Conservation (phyloP, 257 asterid genomes). For the Penstemon eatonii region DNA sequence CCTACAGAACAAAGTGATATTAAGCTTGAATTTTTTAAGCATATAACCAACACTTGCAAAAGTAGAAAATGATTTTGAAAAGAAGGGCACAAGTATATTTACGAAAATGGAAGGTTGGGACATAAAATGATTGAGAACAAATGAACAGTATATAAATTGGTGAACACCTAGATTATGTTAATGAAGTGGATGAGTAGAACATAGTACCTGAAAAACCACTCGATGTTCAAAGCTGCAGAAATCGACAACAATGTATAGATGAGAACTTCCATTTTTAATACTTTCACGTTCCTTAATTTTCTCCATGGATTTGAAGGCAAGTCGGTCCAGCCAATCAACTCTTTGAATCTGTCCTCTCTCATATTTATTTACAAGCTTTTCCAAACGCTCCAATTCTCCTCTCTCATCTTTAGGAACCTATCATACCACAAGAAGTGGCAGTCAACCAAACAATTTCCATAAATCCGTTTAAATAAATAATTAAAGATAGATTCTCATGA, state of each 20-base stretch:
- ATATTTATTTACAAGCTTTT: constrained; percentile 87
- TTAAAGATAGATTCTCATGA: constrained; percentile 1
- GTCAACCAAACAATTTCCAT: constrained; percentile 10
- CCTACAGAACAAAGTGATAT: constrained; percentile 48
- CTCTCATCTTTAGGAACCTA: constrained; percentile 97
- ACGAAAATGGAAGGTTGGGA: neutral
- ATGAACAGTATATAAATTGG: neutral
- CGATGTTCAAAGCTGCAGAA: constrained; percentile 98
- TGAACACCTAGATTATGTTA: neutral
- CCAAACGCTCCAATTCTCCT: constrained; percentile 95
- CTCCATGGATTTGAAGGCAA: constrained; percentile 90
- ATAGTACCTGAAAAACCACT: constrained; percentile 89
- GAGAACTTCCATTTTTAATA: constrained; percentile 81
- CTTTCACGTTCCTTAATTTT: constrained; percentile 81
- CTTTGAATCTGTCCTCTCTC: constrained; percentile 98
- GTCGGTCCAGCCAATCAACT: constrained; percentile 98
- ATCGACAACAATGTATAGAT: constrained; percentile 71
- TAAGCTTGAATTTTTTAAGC: constrained; percentile 11
- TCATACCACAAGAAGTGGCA: constrained; percentile 25
- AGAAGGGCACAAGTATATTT: neutral
- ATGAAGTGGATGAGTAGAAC: constrained; percentile 3
- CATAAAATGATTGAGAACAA: neutral
- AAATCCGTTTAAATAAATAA: constrained; percentile 1
- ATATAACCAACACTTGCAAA: constrained; percentile 19
- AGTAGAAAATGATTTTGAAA: constrained; percentile 1